Percentiles rank a stretch among this genome's conserved stretches.
These are phyloP conservation scores for Phanerochaete sordida DNA, from an alignment of 768 basidiomycete species.

Conservation along the genomic window DNA sequence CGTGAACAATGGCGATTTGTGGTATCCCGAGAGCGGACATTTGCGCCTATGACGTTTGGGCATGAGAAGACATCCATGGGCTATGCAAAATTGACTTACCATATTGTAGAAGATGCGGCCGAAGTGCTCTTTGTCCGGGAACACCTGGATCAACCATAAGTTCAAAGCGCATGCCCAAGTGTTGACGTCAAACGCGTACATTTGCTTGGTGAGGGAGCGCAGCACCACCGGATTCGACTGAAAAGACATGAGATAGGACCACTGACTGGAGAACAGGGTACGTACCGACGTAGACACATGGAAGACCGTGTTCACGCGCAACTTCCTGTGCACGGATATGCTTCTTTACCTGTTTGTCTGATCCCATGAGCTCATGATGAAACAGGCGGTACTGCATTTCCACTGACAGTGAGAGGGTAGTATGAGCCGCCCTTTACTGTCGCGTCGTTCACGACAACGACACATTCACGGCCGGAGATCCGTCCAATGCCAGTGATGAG, in stretches of 20 bases:
- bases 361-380: background rate
- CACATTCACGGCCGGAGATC: constrained; percentile 78
- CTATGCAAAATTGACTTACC: constrained; percentile 41
- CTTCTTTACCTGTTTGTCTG: constrained; percentile 72
- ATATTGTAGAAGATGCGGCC: constrained; percentile 97
- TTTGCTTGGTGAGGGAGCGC: constrained; percentile 91
- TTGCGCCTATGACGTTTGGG: constrained; percentile 55
- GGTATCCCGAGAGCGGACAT: constrained; percentile 91
- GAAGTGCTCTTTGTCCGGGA: constrained; percentile 94
- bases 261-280: constrained; percentile 9
- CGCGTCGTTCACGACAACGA: constrained; percentile 91
- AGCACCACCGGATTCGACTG: constrained; percentile 93
- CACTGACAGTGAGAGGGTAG: constrained; percentile 74
- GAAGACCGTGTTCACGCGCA: constrained; percentile 84
- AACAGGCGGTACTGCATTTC: background rate
- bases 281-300: constrained; percentile 90
- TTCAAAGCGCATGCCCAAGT: background rate
- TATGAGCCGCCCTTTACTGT: constrained; percentile 93
- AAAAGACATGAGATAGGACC: background rate
- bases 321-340: constrained; percentile 93
- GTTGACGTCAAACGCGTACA: constrained; percentile 28
- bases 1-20: constrained; percentile 91
- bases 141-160: constrained; percentile 45
- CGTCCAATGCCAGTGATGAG: constrained; percentile 78
- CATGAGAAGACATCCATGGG: constrained; percentile 7